Conservation (phyloP, 176 grass and related monocot species). For the Cenchrus purpureus region DNA sequence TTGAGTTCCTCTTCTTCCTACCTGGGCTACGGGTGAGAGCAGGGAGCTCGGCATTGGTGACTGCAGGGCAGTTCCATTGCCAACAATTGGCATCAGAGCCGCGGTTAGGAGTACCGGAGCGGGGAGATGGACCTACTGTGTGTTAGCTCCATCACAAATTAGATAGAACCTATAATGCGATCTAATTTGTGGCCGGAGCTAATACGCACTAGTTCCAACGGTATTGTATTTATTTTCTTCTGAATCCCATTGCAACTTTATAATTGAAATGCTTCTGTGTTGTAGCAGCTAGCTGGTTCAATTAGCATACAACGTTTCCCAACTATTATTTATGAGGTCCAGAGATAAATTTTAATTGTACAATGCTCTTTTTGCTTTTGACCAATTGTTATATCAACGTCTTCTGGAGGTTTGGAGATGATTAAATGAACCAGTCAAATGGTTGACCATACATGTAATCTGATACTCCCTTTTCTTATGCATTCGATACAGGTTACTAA, state of each 20-base stretch:
- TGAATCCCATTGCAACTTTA: not conserved
- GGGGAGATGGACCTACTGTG: too few relatives aligned
- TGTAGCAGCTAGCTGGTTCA: not conserved
- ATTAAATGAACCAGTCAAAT: slow-evolving; percentile 27
- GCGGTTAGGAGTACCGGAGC: too few relatives aligned
- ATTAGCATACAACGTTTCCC: not conserved
- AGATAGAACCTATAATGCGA: not conserved
- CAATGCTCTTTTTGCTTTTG: slow-evolving; percentile 2
- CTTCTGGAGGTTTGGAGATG: slow-evolving; percentile 8
- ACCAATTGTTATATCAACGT: slow-evolving; percentile 1
- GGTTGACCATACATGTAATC: not conserved
- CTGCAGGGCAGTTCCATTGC: too few relatives aligned
- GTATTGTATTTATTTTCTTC: not conserved
- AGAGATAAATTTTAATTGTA: not conserved
- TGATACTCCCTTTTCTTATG: slow-evolving; percentile 20
- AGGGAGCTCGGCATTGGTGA: too few relatives aligned
- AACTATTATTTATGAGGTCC: slow-evolving; percentile 6
- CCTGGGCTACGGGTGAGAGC: too few relatives aligned
- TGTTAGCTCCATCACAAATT: too few relatives aligned
- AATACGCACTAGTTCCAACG: not conserved
- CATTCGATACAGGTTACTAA: slow-evolving; percentile 69
- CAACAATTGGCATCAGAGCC: too few relatives aligned
- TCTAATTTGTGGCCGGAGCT: not conserved
- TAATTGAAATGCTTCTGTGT: not conserved
- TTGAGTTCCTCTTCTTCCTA: too few relatives aligned